phyloP scores from a whole-genome alignment of 108 stramenopile species.

The Cyclotella kingstonii region DNA sequence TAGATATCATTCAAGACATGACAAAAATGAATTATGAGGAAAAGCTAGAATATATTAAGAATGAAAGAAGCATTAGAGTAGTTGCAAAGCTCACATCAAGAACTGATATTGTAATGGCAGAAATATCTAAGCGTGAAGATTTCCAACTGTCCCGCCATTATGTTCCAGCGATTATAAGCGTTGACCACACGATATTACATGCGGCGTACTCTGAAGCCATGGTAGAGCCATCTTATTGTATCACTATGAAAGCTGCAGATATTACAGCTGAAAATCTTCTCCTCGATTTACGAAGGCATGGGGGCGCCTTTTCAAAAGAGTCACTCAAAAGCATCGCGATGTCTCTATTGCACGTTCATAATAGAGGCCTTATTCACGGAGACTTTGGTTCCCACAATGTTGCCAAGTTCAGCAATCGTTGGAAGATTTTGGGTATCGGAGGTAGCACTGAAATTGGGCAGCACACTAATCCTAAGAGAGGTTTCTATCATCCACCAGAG shows the following conservation, averaged over 20 bases:
- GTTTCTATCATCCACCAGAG: slow-evolving; percentile 88
- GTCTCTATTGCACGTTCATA: slow-evolving; percentile 80
- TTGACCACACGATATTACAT: slow-evolving; percentile 87
- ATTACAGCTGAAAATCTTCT: slow-evolving; percentile 86
- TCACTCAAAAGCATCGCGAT: slow-evolving; percentile 84
- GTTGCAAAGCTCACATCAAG: slow-evolving; percentile 85
- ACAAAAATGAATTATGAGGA: slow-evolving; percentile 68
- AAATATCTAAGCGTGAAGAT: slow-evolving; percentile 76
- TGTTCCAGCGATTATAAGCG: slow-evolving; percentile 85
- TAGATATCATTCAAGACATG: slow-evolving; percentile 33
- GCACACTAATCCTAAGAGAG: slow-evolving; percentile 71
- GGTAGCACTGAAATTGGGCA: slow-evolving; percentile 66
- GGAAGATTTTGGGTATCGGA: slow-evolving; percentile 83
- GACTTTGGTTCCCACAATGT: slow-evolving; percentile 89
- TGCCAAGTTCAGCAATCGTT: slow-evolving; percentile 81
- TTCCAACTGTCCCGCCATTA: slow-evolving; percentile 81
- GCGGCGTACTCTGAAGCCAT: slow-evolving; percentile 88
- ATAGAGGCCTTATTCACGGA: slow-evolving; percentile 79
- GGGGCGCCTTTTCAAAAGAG: slow-evolving; percentile 64
- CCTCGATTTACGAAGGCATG: slow-evolving; percentile 66
- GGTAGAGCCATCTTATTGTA: slow-evolving; percentile 88
- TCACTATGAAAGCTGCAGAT: slow-evolving; percentile 89
- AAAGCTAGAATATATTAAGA: slow-evolving; percentile 66
- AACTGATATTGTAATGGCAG: slow-evolving; percentile 80
- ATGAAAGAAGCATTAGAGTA: slow-evolving; percentile 79